Base-by-base conservation (phyloP, 2,329 filamentous ascomycete species). In the Diplodia scrobiculata region DNA sequence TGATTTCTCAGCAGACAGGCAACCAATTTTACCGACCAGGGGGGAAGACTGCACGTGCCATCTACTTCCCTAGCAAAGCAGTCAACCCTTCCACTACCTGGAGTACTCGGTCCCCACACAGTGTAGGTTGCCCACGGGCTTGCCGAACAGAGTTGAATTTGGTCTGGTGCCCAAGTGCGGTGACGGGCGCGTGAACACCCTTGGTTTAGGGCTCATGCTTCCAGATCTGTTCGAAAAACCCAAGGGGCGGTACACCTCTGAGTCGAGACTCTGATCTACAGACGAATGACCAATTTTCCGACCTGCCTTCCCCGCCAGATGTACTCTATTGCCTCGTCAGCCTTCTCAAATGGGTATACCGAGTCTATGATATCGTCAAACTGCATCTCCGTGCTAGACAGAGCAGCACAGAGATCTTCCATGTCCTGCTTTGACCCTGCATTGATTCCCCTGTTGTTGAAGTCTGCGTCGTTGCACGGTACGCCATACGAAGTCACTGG, bases 31-130 rank as follows among this genome's bases (percentile, higher is more conserved):
- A 9, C 5, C 29, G 29, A 32, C 5, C 6, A 32, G 29, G 29
- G 29, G 29, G 29, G 9, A 32, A 7, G 29, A 32, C 29, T 32
- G 29, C 29, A 32, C 5, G 29, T 32, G 5, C 29, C 7, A 32
- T 32, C 29, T 32, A 7, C 29, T 32, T 32, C 29, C 29, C 3
- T 25, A 25, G 21, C 21, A 25, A 25, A 25, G 21, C 21, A 25
- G 21, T 25, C 21, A 86, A 0, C 84, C 84, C 65, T 82, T 83
- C 84, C 84, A 86, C 67, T 82, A 79, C 1, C 70, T 75, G 0
- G 80, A 79, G 1, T 80, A 83, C 75, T 87, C 84, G 0, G 84
- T 85, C 0, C 85, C 84, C 2, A 79, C 83, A 69, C 85, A 87
- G 69, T 86, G 80, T 4, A 85, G 29, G 32, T 81, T 76, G 3